phyloP scores from a whole-genome alignment of 208 protist genomes.

The Tritrichomonas musculus region DNA sequence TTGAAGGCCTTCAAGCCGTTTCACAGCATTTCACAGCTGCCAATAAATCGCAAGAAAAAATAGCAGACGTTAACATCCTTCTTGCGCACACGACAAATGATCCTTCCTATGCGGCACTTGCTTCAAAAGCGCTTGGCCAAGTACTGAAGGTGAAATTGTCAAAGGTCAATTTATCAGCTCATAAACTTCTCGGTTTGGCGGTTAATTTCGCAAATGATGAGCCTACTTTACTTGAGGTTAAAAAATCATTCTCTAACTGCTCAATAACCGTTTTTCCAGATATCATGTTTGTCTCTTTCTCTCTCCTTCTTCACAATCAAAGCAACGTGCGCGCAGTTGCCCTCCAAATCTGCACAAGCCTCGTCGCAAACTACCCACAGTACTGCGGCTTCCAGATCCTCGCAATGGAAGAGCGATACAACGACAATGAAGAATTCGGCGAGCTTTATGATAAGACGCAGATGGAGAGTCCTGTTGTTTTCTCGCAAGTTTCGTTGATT shows the following conservation, averaged over 20 bases:
- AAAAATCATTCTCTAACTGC: background rate
- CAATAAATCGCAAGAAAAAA: background rate
- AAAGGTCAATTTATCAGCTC: background rate
- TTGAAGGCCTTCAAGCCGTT: background rate
- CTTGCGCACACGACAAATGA: background rate
- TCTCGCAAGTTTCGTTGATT: conserved; percentile 27
- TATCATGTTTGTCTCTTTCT: background rate
- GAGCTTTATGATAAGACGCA: background rate
- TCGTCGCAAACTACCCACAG: background rate
- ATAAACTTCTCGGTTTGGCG: background rate
- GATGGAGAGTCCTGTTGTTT: background rate
- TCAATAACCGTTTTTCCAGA: background rate
- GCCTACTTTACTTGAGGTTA: background rate
- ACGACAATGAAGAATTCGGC: background rate
- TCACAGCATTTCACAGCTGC: background rate
- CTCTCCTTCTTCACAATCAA: background rate
- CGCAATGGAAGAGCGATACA: background rate
- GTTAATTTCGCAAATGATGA: background rate
- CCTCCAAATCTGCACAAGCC: background rate
- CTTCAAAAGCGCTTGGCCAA: background rate
- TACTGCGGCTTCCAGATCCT: background rate
- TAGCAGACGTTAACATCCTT: background rate
- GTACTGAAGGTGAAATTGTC: background rate
- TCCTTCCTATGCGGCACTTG: background rate
- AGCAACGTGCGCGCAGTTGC: background rate